Percentiles rank a stretch among this genome's conserved stretches.
phyloP scores from a whole-genome alignment of 352 stramenopile species.

The Pythium dissimile region DNA sequence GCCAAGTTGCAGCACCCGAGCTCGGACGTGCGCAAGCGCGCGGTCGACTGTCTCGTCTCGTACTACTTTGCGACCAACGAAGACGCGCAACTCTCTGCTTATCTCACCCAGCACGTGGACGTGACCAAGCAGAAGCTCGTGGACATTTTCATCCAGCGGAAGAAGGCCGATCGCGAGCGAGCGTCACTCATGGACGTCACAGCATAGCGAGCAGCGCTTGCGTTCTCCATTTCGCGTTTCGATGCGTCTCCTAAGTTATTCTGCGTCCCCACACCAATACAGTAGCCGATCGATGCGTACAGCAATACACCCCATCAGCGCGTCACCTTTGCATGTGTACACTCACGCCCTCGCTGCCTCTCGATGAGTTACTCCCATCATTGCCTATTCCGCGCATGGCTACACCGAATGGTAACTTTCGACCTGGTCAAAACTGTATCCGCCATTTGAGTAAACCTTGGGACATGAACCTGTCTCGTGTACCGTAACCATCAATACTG shows the following conservation, averaged over 20 bases:
- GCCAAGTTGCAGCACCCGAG: slow-evolving; percentile 42
- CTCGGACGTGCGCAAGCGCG: slow-evolving; percentile 63
- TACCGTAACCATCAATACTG: slow-evolving; percentile 15
- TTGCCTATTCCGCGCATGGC: too few species aligned
- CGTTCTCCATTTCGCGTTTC: too few species aligned
- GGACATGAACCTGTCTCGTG: neutral
- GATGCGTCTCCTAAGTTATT: slow-evolving; percentile 21
- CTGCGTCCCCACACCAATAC: slow-evolving; percentile 3
- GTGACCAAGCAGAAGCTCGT: slow-evolving; percentile 52
- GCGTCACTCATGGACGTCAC: slow-evolving; percentile 20
- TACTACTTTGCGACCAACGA: slow-evolving; percentile 63
- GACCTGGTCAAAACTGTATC: slow-evolving; percentile 1
- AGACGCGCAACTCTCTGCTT: slow-evolving; percentile 32
- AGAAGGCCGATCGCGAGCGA: slow-evolving; percentile 16
- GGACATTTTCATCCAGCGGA: slow-evolving; percentile 74
- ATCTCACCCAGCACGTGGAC: slow-evolving; percentile 45
- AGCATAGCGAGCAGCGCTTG: slow-evolving; percentile 6
- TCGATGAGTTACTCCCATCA: too few species aligned
- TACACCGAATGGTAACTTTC: neutral
- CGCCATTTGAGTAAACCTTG: too few species aligned
- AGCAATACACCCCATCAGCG: too few species aligned
- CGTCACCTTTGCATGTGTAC: too few species aligned
- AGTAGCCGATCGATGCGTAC: slow-evolving; percentile 4
- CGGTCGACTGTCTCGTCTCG: slow-evolving; percentile 63
- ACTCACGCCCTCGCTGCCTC: too few species aligned